Evolutionary conservation across 2,329 filamentous ascomycete species (phyloP), one percentile per base, ranked within the genome.

Genomic region (Salinomyces thailandicus): DNA sequence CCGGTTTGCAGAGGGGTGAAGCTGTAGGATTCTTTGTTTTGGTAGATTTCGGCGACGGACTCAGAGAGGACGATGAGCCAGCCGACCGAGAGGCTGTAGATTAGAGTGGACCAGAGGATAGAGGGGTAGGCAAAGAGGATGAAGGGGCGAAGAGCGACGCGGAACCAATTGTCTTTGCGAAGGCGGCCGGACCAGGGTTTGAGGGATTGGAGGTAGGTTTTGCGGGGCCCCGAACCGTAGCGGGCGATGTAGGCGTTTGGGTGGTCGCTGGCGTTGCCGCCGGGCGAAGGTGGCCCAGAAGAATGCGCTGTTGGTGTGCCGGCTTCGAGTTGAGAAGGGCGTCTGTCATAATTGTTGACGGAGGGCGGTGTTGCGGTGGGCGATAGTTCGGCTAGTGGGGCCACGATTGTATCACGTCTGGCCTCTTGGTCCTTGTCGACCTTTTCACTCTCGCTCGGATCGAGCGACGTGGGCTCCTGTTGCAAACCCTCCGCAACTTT

Each of bases 31-130:
- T 72, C 65, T 0, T 68, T 65, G 37, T 76, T 68, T 24, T 82
- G 75, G 59, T 85, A 96, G 42, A 96, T 81, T 40, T 81, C 70
- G 0, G 85, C 74, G 2, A 96, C 77, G 0, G 81, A 82, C 60
- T 96, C 87, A 1, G 86, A 94, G 2, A 96, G 73, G 29, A 96
- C 86, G 47, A 96, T 95, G 18, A 96, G 71, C 91, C 89, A 96
- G 24, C 89, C 89, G 5, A 96, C 75, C 0, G 86, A 91, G 49
- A 91, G 79, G 0, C 86, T 69, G 57, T 96, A 96, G 3, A 94
- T 76, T 1, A 82, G 68, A 0, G 85, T 68, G 5, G 84, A 89
- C 89, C 87, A 96, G 6, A 95, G 71, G 1, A 96, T 82, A 0
- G 83, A 75, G 0, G 91, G 91, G 53, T 96, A 95, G 1, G 80